Evolutionary conservation across 768 basidiomycete genomes (phyloP), one percentile per base, ranked within the genome.

Genomic region (Serendipita vermifera): DNA sequence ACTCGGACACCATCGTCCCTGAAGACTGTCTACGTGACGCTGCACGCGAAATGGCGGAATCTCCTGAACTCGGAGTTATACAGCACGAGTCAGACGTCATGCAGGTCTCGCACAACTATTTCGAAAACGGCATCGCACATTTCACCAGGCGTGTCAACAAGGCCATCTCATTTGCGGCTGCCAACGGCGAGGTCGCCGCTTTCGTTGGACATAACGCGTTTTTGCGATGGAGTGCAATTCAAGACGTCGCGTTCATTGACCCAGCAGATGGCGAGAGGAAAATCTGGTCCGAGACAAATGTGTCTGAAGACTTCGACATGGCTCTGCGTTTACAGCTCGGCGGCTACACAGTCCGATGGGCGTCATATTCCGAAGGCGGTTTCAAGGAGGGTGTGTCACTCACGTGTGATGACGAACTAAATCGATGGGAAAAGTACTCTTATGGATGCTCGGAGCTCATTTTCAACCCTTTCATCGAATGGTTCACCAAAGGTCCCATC

Each of bases 301-400:
- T 82, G 61, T 80, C 77, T 24, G 81, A 82, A 60, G 80, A 88
- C 76, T 72, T 85, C 73, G 67, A 84, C 74, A 76, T 83, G 80
- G 83, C 73, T 7, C 72, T 77, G 35, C 63, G 73, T 31, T 66
- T 81, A n/a, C 77, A 88, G 63, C 71, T 84, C 59, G 71, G 69
- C 71, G 85, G 82, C 0, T 87, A 86, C 64, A 80, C 78, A 60
- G 86, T 88, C 60, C 81, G 85, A 40, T 84, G 86, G 89, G 83
- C 88, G 27, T 87, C 85, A 0, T 93, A 93, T 67, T 83, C 81
- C 1, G 76, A 85, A 20, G 81, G 87, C 46, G 85, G 80, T 1
- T 93, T 92, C 73, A 86, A 90, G 70, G 91, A 94, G 64, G 91
- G 91, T 59, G 90, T 94, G 17, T 87, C 85, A 0, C 72, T 94